Evolutionary conservation across 2,329 filamentous ascomycete species (phyloP).

Genomic region (Aspergillus udagawae): DNA sequence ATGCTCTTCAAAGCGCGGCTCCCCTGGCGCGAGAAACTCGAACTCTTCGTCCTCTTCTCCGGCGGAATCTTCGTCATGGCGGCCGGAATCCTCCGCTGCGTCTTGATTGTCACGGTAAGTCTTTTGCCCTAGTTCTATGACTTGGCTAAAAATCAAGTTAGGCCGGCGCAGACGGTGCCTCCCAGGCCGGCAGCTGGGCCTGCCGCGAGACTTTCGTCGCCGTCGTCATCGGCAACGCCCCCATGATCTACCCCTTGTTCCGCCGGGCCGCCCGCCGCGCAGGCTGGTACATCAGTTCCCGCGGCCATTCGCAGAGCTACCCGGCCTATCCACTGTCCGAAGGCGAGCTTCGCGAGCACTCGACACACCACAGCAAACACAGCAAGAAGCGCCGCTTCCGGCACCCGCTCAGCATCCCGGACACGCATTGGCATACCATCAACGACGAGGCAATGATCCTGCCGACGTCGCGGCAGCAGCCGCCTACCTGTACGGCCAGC

Average conservation of each 20-base stretch:
- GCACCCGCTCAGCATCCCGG: slow-evolving; percentile 30
- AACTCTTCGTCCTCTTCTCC: slow-evolving; percentile 52
- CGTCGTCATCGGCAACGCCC: slow-evolving; percentile 41
- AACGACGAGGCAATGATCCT: slow-evolving; percentile 29
- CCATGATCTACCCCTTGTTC: slow-evolving; percentile 40
- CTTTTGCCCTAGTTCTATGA: too few species aligned
- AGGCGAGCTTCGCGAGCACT: slow-evolving; percentile 3
- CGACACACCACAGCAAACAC: slow-evolving; percentile 7
- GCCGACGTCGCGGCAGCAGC: slow-evolving; percentile 19
- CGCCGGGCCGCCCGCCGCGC: slow-evolving; percentile 24
- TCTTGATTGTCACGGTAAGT: slow-evolving; percentile 46
- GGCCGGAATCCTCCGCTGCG: slow-evolving; percentile 52
- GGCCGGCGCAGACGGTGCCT: slow-evolving; percentile 36
- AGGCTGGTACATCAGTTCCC: slow-evolving; percentile 22
- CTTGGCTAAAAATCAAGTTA: not conserved
- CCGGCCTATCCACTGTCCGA: slow-evolving; percentile 22
- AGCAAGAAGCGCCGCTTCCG: slow-evolving; percentile 19
- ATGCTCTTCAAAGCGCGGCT: slow-evolving; percentile 54
- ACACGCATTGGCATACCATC: slow-evolving; percentile 27
- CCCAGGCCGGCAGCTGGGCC: slow-evolving; percentile 43
- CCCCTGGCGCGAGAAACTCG: slow-evolving; percentile 48
- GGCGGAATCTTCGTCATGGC: slow-evolving; percentile 55
- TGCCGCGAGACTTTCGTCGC: slow-evolving; percentile 45
- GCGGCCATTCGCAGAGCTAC: slow-evolving; percentile 19
- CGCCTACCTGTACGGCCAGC: slow-evolving; percentile 20